Evolutionary conservation across 345 rosid genomes (phyloP).

Genomic region (Corchorus olitorius): DNA sequence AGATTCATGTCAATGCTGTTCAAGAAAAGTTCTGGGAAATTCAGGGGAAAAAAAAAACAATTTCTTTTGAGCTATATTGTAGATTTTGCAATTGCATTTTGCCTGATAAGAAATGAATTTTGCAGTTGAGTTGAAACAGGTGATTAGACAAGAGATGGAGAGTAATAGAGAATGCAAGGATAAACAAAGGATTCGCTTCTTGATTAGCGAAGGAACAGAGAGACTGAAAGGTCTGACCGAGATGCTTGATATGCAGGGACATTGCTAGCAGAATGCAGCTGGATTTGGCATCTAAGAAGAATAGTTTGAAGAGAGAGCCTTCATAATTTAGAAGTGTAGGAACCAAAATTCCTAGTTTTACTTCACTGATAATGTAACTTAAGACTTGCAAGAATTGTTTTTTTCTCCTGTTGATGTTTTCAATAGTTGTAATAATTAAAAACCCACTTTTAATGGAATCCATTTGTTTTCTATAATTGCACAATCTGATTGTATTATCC

Average conservation of each 20-base stretch:
- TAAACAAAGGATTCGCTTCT: constrained; percentile 66
- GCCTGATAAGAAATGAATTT: constrained; percentile 21
- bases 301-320: not conserved
- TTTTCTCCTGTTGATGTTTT: not conserved
- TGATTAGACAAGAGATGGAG: constrained; percentile 76
- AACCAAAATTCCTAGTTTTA: not conserved
- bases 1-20: not conserved
- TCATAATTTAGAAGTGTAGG: not conserved
- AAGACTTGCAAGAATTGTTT: not conserved
- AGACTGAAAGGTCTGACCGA: constrained; percentile 71
- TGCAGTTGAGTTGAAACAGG: constrained; percentile 61
- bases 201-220: constrained; percentile 79
- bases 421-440: not conserved
- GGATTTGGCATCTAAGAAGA: not conserved
- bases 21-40: not conserved
- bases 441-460: not conserved
- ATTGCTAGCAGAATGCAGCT: constrained; percentile 27
- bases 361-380: not conserved
- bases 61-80: no score
- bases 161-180: constrained; percentile 60
- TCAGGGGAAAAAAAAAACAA: not conserved
- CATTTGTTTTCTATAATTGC: not conserved
- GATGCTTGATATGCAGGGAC: constrained; percentile 89
- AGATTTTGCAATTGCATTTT: not conserved
- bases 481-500: no score